Percentiles rank a stretch among this genome's conserved stretches.
phyloP scores from a whole-genome alignment of 2,329 filamentous ascomycete species.

The Teratosphaeria nubilosa region DNA sequence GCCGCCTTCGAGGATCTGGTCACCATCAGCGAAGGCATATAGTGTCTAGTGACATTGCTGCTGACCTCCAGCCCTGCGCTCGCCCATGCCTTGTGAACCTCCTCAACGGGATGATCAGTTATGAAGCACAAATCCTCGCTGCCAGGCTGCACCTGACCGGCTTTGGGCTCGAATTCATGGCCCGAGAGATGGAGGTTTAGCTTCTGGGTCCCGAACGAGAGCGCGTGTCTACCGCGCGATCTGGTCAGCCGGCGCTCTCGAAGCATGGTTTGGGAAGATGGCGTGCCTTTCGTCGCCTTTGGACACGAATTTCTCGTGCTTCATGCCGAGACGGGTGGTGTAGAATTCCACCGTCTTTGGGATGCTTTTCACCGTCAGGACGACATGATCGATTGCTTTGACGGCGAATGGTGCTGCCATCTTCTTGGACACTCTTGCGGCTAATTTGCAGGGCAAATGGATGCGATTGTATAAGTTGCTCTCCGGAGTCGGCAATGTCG shows the following conservation, averaged over 20 bases:
- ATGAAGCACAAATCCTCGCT: constrained; percentile 53
- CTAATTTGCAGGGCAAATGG: no score
- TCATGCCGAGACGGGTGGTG: constrained; percentile 47
- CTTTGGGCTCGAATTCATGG: constrained; percentile 52
- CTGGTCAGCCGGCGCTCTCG: neutral
- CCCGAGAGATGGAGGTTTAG: constrained; percentile 52
- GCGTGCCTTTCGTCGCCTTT: constrained; percentile 16
- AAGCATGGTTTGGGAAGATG: neutral
- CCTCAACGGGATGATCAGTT: constrained; percentile 41
- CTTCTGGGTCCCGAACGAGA: constrained; percentile 50
- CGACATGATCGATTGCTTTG: constrained; percentile 48
- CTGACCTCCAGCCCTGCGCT: neutral
- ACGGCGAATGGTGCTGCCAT: constrained; percentile 13
- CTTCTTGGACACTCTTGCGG: no score
- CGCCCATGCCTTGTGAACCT: constrained; percentile 32
- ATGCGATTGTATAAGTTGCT: neutral
- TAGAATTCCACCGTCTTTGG: constrained; percentile 46
- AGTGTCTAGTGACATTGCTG: neutral
- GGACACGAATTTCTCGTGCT: constrained; percentile 41
- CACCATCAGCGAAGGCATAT: neutral
- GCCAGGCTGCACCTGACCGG: constrained; percentile 42
- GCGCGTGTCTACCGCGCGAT: constrained; percentile 36
- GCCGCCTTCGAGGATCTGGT: constrained; percentile 34
- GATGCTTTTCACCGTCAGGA: constrained; percentile 47
- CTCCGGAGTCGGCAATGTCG: neutral